These are phyloP conservation scores for Apocynum venetum DNA, from an alignment of 257 asterid genomes.

Conservation along the genomic window DNA sequence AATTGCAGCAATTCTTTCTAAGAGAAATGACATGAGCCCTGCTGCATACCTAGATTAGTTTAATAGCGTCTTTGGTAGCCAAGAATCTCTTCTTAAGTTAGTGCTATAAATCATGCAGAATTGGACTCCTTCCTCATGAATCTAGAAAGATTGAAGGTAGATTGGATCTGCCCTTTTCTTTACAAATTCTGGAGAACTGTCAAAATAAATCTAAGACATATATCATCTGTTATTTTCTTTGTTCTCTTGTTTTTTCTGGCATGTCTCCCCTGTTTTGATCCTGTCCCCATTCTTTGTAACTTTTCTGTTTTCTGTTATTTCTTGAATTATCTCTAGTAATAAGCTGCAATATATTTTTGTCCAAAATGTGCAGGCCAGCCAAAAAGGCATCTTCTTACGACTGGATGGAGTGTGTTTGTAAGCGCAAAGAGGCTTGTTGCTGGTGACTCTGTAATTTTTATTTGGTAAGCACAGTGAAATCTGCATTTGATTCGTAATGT, in stretches of 20 bases:
- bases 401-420: constrained; percentile 97
- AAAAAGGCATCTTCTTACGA: constrained; percentile 93
- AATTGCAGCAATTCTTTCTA: no score
- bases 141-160: no score
- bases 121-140: no score
- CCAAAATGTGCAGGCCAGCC: constrained; percentile 73
- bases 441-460: constrained; percentile 93
- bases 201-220: no score
- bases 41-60: not conserved
- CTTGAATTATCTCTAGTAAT: not conserved
- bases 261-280: not conserved
- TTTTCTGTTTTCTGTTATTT: not conserved
- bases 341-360: not conserved
- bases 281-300: not conserved
- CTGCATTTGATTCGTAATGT: not conserved
- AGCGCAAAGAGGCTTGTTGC: constrained; percentile 95
- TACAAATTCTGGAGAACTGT: no score
- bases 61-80: not conserved
- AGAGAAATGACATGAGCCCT: not conserved
- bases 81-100: no score
- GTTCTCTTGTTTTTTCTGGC: not conserved
- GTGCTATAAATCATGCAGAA: no score
- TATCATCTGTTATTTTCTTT: no score
- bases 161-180: no score
- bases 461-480: constrained; percentile 51